Evolutionary conservation across 2,329 filamentous ascomycete species (phyloP).

Genomic region (Zalaria sp.): DNA sequence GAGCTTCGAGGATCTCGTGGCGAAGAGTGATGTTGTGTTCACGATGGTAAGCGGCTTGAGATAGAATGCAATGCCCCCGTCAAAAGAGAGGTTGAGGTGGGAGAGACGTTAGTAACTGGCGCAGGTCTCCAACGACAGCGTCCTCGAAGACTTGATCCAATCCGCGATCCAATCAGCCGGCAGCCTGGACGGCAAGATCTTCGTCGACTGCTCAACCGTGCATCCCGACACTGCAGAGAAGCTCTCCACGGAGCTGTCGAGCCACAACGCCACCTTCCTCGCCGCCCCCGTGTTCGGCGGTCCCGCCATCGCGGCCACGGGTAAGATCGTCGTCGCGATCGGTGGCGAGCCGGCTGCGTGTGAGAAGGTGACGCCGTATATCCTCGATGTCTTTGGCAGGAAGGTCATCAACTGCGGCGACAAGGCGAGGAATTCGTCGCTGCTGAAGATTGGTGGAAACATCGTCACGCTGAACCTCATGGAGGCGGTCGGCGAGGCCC

Average conservation of each 20-base stretch:
- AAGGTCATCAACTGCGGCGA: conserved; percentile 28
- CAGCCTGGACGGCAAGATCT: conserved; percentile 14
- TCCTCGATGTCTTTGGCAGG: conserved; percentile 29
- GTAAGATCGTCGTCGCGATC: conserved; percentile 31
- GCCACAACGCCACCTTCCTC: conserved; percentile 18
- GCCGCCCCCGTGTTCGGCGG: conserved; percentile 30
- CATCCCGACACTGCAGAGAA: conserved; percentile 19
- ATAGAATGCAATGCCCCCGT: too few relatives aligned
- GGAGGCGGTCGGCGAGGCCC: conserved; percentile 30
- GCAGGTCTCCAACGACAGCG: conserved; percentile 3
- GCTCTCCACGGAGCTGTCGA: conserved; percentile 19
- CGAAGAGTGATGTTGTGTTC: conserved; percentile 3
- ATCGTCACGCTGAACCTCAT: conserved; percentile 29
- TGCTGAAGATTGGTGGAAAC: conserved; percentile 31
- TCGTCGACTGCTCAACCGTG: conserved; percentile 19
- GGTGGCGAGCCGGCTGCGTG: conserved; percentile 18
- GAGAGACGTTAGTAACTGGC: background rate
- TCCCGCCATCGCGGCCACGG: conserved; percentile 27
- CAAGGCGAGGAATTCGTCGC: conserved; percentile 25
- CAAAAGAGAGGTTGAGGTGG: background rate
- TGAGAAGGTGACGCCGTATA: conserved; percentile 22
- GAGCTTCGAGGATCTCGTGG: conserved; percentile 3
- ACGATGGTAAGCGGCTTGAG: conserved; percentile 3
- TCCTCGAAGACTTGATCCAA: conserved; percentile 1
- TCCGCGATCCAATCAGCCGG: conserved; percentile 4